phyloP scores from a whole-genome alignment of 345 rosid species.

The Populus euphratica region DNA sequence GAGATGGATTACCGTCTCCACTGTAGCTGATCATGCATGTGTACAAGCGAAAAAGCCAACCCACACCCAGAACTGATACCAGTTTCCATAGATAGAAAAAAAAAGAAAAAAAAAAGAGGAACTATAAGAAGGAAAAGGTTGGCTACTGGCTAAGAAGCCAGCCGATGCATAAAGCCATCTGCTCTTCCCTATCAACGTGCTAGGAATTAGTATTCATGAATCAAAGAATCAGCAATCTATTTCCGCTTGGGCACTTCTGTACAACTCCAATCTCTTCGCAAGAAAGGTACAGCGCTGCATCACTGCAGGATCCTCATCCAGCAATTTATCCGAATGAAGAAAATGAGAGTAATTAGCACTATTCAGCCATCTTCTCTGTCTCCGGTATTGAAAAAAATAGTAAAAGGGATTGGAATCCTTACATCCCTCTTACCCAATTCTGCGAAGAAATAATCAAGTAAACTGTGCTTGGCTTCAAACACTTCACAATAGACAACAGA shows the following conservation, averaged over 20 bases:
- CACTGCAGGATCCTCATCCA: slow-evolving; percentile 86
- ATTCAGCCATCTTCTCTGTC: background rate
- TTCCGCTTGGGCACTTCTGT: slow-evolving; percentile 83
- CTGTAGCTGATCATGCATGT: too few relatives aligned
- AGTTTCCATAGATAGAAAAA: background rate
- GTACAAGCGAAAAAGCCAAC: too few relatives aligned
- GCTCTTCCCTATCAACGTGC: background rate
- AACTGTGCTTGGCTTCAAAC: slow-evolving; percentile 85
- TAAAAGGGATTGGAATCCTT: background rate
- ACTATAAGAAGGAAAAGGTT: background rate
- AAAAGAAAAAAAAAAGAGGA: background rate
- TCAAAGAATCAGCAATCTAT: slow-evolving; percentile 33
- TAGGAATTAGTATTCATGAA: background rate
- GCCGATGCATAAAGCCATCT: background rate
- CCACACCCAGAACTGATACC: too few relatives aligned
- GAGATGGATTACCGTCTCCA: too few relatives aligned
- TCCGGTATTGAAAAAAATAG: background rate
- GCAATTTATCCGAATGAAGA: slow-evolving; percentile 43
- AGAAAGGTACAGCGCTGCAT: slow-evolving; percentile 65
- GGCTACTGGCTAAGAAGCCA: background rate
- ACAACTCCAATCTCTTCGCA: slow-evolving; percentile 77
- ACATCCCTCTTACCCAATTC: slow-evolving; percentile 90
- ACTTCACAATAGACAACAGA: slow-evolving; percentile 95
- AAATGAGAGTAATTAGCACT: background rate
- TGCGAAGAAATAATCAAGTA: slow-evolving; percentile 78